Evolutionary conservation across 768 basidiomycete genomes (phyloP).

Genomic region (Lactarius pseudohatsudake): DNA sequence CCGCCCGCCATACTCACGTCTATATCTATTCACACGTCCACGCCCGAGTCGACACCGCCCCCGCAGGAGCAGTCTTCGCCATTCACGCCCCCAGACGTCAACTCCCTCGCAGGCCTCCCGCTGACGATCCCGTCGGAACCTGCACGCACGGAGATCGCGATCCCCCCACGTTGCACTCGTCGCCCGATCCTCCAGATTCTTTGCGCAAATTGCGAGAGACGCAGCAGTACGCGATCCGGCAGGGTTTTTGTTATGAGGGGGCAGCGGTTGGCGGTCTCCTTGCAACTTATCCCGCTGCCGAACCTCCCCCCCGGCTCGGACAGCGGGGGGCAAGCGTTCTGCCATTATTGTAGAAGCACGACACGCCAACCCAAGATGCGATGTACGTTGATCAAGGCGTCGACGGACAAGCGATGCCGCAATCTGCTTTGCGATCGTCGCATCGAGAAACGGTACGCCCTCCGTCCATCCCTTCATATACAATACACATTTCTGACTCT

Average conservation of each 20-base stretch:
- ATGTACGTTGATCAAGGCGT: slow-evolving; percentile 3
- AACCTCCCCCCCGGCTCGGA: neutral
- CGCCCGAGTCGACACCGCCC: too few species aligned
- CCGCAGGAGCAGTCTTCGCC: neutral
- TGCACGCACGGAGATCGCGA: neutral
- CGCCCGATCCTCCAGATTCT: neutral
- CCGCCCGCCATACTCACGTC: too few species aligned
- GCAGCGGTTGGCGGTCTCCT: slow-evolving; percentile 23
- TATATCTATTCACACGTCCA: too few species aligned
- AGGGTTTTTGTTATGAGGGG: slow-evolving; percentile 3
- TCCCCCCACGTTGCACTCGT: slow-evolving; percentile 5
- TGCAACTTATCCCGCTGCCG: neutral
- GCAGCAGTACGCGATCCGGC: too few species aligned
- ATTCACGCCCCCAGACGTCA: neutral
- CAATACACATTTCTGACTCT: neutral
- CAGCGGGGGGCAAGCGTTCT: neutral
- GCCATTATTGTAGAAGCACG: slow-evolving; percentile 25
- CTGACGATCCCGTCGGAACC: slow-evolving; percentile 13
- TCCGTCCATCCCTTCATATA: neutral
- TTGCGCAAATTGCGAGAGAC: too few species aligned
- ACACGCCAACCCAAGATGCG: slow-evolving; percentile 18
- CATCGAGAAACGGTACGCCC: slow-evolving; percentile 25
- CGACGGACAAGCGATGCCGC: neutral
- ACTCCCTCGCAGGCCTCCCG: slow-evolving; percentile 7
- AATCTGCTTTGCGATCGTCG: slow-evolving; percentile 23